phyloP scores from a whole-genome alignment of 768 basidiomycete genomes.

The Rhodotorula babjevae region DNA sequence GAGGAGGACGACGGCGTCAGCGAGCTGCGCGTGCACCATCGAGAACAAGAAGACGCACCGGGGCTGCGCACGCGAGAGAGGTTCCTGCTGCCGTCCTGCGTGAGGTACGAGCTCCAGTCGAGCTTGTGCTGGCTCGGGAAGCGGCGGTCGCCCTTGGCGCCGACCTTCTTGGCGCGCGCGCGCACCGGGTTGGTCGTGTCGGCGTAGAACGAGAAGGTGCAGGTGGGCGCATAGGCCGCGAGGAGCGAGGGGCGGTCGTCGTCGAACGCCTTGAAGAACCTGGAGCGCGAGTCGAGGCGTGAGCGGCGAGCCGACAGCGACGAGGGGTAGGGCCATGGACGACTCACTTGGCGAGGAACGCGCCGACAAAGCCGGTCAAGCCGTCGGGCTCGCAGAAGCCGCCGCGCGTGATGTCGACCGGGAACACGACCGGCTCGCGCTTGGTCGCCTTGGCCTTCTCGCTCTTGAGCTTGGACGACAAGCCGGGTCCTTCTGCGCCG shows the following conservation, averaged over 20 bases:
- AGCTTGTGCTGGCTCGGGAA: conserved; percentile 79
- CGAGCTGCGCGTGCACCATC: too few relatives aligned
- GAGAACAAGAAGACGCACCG: too few relatives aligned
- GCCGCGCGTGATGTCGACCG: conserved; percentile 58
- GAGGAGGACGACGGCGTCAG: conserved; percentile 36
- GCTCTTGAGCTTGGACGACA: conserved; percentile 47
- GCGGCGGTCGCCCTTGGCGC: conserved; percentile 40
- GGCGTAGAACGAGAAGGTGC: conserved; percentile 86
- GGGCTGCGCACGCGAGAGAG: conserved; percentile 47
- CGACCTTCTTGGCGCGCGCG: conserved; percentile 64
- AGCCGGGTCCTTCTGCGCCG: conserved; percentile 40
- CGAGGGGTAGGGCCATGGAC: neutral
- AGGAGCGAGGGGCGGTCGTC: conserved; percentile 62
- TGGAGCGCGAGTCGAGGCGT: conserved; percentile 5
- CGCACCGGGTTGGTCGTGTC: conserved; percentile 78
- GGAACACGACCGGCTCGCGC: conserved; percentile 62
- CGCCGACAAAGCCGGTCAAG: conserved; percentile 62
- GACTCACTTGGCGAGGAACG: conserved; percentile 70
- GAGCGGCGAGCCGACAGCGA: neutral
- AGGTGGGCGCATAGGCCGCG: conserved; percentile 71
- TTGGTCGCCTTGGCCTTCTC: conserved; percentile 50
- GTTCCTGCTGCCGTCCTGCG: conserved; percentile 64
- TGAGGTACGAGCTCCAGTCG: conserved; percentile 64
- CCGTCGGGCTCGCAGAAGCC: conserved; percentile 56
- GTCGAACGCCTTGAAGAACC: conserved; percentile 72